phyloP scores from a whole-genome alignment of 1,139 yeast genomes.

The Saccharomyces hybrid region DNA sequence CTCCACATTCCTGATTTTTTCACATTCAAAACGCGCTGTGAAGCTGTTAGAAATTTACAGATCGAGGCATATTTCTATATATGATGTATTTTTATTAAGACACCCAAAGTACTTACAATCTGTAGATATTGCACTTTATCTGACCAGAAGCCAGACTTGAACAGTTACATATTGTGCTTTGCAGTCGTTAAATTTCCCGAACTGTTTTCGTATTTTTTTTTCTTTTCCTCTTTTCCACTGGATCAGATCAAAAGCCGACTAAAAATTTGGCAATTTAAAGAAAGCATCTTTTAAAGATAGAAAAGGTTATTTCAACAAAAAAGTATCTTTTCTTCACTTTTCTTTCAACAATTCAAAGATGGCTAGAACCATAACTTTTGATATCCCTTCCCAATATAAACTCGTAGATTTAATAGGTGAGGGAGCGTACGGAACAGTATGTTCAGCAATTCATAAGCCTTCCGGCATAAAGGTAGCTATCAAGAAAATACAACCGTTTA shows the following conservation, averaged over 20 bases:
- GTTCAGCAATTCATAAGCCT: constrained; percentile 74
- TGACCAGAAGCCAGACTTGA: not conserved
- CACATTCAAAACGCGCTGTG: not conserved
- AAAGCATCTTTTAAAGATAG: not conserved
- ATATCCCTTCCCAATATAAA: constrained; percentile 82
- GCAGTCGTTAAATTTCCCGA: not conserved
- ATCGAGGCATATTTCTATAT: not conserved
- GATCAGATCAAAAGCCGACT: constrained; percentile 1
- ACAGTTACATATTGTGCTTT: not conserved
- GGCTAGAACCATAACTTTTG: constrained; percentile 59
- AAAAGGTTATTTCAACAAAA: not conserved
- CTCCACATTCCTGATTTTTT: not conserved
- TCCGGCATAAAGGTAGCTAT: constrained; percentile 81
- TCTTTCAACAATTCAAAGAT: constrained; percentile 7
- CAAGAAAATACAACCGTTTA: constrained; percentile 85
- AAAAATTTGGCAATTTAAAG: not conserved
- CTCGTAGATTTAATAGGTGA: constrained; percentile 83
- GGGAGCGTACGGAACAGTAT: constrained; percentile 95
- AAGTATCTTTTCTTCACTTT: not conserved
- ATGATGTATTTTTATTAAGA: not conserved
- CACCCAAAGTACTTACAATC: not conserved
- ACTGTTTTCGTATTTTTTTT: not conserved
- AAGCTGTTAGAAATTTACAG: not conserved
- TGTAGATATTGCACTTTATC: not conserved
- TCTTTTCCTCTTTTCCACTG: not conserved